Evolutionary conservation across 2,329 filamentous ascomycete species (phyloP).

Genomic region (Cytospora schulzeri): DNA sequence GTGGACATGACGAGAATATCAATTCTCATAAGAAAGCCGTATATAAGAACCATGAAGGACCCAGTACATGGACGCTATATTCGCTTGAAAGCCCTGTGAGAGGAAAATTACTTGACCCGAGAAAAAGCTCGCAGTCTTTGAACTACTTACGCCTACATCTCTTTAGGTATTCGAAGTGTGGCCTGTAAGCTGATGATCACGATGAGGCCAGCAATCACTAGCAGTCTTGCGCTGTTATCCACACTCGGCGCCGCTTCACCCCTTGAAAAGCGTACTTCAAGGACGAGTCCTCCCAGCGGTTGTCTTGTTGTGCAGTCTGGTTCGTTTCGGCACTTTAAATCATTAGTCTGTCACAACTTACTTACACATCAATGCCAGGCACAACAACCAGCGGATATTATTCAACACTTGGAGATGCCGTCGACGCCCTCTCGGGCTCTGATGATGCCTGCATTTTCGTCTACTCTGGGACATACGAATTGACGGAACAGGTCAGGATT

Average conservation of each 20-base stretch:
- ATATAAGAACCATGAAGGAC: too few species aligned
- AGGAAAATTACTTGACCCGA: too few species aligned
- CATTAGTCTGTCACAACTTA: not conserved
- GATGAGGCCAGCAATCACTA: not conserved
- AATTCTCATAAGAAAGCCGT: not conserved
- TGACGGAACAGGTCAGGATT: slow-evolving; percentile 36
- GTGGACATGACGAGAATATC: not conserved
- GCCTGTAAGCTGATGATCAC: not conserved
- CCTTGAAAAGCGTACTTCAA: not conserved
- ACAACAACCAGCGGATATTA: slow-evolving; percentile 20
- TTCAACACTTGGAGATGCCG: slow-evolving; percentile 32
- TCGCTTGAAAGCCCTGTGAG: too few species aligned
- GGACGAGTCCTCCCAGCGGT: slow-evolving; percentile 4
- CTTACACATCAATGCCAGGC: not conserved
- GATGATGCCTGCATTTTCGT: slow-evolving; percentile 38
- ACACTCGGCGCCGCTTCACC: not conserved
- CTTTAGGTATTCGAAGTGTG: not conserved
- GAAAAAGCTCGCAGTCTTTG: too few species aligned
- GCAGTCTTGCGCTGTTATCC: not conserved
- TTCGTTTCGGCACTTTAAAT: not conserved
- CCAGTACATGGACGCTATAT: too few species aligned
- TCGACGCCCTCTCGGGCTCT: slow-evolving; percentile 33
- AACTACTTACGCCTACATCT: too few species aligned
- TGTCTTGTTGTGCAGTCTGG: slow-evolving; percentile 8
- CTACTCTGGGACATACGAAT: slow-evolving; percentile 36